Conservation (phyloP, 2,329 filamentous ascomycete genomes). For the Trichophyton simii region DNA sequence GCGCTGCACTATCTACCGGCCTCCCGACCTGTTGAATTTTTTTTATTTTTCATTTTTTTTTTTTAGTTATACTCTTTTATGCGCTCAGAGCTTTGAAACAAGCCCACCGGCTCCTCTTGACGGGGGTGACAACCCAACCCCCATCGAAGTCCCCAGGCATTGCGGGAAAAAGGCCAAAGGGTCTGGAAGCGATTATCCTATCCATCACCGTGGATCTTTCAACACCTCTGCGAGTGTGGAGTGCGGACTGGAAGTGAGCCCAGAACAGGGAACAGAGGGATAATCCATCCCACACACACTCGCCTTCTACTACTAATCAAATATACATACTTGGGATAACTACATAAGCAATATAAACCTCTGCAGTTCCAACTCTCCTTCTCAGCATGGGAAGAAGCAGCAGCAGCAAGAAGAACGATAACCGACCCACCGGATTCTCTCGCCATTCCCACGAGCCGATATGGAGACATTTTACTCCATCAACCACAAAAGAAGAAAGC, state of each 20-base stretch:
- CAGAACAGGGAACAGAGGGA: neutral
- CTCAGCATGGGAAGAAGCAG: no score
- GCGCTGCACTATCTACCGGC: neutral
- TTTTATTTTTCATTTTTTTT: no score
- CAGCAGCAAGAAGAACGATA: no score
- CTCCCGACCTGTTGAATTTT: no score
- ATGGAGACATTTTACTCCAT: slow-evolving; percentile 2
- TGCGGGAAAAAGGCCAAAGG: neutral
- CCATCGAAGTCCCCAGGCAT: neutral
- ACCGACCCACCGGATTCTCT: neutral
- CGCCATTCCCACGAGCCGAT: neutral
- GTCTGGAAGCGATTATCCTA: neutral
- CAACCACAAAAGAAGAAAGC: neutral
- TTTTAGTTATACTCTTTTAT: neutral
- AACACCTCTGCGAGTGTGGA: neutral
- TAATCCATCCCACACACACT: neutral
- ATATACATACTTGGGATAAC: neutral
- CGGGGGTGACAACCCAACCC: neutral
- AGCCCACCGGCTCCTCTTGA: slow-evolving; percentile 1
- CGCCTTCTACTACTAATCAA: neutral
- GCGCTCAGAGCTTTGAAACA: slow-evolving; percentile 3
- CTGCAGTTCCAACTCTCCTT: no score
- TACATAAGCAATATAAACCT: no score
- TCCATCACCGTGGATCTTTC: neutral
- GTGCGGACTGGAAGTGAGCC: neutral